Evolutionary conservation across 441 rosid genomes (phyloP).

Genomic region (Jatropha podagrica): DNA sequence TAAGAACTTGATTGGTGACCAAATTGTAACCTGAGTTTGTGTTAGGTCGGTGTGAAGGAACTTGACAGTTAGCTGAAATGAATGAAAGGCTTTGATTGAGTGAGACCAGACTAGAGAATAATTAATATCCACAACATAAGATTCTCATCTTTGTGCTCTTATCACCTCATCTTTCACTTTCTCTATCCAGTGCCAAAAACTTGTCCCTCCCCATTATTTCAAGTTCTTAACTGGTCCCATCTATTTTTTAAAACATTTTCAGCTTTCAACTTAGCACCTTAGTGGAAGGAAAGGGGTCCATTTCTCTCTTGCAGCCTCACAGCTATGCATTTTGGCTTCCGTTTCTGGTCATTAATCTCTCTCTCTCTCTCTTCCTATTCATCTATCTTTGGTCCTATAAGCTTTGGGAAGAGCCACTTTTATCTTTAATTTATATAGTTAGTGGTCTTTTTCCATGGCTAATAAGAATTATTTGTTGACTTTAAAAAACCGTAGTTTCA

Average conservation of each 20-base stretch:
- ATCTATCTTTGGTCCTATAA: background rate
- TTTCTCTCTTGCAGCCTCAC: background rate
- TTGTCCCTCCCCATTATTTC: background rate
- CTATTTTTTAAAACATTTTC: too few relatives aligned
- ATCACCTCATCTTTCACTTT: conserved; percentile 32
- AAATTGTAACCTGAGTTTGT: background rate
- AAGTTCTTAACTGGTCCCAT: background rate
- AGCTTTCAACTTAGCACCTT: background rate
- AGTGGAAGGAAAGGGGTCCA: background rate
- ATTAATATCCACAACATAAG: conserved; percentile 14
- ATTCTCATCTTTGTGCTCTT: conserved; percentile 20
- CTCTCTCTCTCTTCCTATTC: background rate
- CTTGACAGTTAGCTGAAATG: background rate
- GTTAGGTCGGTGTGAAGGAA: background rate
- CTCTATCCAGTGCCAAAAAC: conserved; percentile 25
- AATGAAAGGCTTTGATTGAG: background rate
- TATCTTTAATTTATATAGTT: background rate
- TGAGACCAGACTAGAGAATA: background rate
- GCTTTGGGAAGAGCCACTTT: conserved; percentile 5
- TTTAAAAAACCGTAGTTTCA: background rate
- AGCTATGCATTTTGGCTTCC: conserved; percentile 14
- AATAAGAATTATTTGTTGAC: background rate
- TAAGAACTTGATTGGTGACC: background rate
- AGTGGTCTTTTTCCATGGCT: background rate
- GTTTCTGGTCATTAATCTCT: conserved; percentile 13